phyloP scores from a whole-genome alignment of 73 alveolate species.

The Paramecium caudatum region DNA sequence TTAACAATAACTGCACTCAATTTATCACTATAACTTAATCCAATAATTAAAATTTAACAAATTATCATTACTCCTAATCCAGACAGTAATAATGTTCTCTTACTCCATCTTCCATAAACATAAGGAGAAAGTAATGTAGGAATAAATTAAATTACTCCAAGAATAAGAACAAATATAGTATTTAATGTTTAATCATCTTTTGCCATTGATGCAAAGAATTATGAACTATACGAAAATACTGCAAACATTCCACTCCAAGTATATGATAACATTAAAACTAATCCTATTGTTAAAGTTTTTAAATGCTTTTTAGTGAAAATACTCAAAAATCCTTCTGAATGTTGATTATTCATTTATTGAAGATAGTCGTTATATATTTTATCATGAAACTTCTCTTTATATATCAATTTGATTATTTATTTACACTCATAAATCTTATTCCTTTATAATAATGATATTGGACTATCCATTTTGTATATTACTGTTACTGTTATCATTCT shows the following conservation, averaged over 20 bases:
- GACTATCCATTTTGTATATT: constrained; percentile 49
- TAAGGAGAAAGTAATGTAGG: background rate
- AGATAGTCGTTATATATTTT: background rate
- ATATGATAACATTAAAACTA: background rate
- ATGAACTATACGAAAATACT: constrained; percentile 12
- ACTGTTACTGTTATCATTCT: background rate
- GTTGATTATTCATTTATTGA: background rate
- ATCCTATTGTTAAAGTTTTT: constrained; percentile 10
- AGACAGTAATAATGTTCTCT: background rate
- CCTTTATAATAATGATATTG: background rate
- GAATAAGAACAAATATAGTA: constrained; percentile 6
- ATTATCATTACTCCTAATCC: background rate
- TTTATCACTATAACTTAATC: constrained; percentile 21
- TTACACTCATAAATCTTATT: background rate
- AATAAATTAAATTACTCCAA: background rate
- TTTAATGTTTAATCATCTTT: background rate
- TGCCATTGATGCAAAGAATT: background rate
- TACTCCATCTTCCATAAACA: constrained; percentile 46
- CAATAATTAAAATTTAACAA: constrained; percentile 9
- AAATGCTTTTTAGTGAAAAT: constrained; percentile 8
- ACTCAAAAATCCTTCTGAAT: constrained; percentile 20
- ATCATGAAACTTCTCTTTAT: background rate
- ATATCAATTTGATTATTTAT: constrained; percentile 16
- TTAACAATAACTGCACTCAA: background rate
- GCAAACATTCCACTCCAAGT: constrained; percentile 60